phyloP scores from a whole-genome alignment of 202 grass and related monocot genomes.

The Dendrocalamus latiflorus region DNA sequence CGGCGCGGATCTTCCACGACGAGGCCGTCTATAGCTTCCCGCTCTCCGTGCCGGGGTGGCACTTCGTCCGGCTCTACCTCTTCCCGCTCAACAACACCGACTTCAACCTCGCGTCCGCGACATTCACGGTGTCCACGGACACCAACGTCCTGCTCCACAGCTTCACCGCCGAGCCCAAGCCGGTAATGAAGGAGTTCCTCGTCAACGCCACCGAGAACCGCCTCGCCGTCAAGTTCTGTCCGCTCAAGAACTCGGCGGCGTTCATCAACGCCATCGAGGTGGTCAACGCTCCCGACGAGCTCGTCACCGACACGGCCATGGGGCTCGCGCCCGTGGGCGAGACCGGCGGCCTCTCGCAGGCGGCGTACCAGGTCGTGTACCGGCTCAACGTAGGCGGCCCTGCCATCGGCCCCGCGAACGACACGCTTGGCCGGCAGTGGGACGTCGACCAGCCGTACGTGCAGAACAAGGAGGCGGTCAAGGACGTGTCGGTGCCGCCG shows the following conservation, averaged over 20 bases:
- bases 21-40: conserved; percentile 72
- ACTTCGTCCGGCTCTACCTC: conserved; percentile 69
- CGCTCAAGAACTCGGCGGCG: conserved; percentile 47
- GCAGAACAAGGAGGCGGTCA: conserved; percentile 23
- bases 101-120: conserved; percentile 40
- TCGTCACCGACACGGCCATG: conserved; percentile 48
- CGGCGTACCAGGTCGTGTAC: conserved; percentile 56
- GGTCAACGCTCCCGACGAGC: conserved; percentile 64
- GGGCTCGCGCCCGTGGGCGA: conserved; percentile 38
- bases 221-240: conserved; percentile 51
- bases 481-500: conserved; percentile 40
- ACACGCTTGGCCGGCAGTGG: conserved; percentile 69
- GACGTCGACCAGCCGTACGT: conserved; percentile 40
- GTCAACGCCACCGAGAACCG: conserved; percentile 60
- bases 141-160: conserved; percentile 63
- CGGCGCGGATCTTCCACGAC: conserved; percentile 54
- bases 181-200: conserved; percentile 59
- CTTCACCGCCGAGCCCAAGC: conserved; percentile 48
- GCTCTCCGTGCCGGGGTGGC: conserved; percentile 50
- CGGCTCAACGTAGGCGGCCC: conserved; percentile 72
- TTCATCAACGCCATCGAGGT: conserved; percentile 85
- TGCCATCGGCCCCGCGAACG: conserved; percentile 42
- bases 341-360: conserved; percentile 31
- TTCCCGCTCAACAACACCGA: conserved; percentile 57
- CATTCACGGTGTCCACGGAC: conserved; percentile 62